Base-by-base conservation (phyloP, 225 moss, liverwort and hornwort species). In the Marchantia paleacea region DNA sequence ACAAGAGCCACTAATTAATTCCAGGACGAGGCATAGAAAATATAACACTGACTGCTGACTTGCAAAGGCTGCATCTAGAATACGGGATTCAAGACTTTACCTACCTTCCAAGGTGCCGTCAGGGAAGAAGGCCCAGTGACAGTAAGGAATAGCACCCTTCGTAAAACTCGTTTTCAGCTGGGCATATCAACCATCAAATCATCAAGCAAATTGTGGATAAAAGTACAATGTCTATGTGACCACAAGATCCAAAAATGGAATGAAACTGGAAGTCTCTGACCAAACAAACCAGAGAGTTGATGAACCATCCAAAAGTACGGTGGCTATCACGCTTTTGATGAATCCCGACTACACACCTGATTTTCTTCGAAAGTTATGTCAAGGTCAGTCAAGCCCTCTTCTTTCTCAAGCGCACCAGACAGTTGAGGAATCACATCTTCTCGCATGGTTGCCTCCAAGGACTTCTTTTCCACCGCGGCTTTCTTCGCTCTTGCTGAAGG, bases 81-180 rank as follows among this genome's bases (percentile, higher is more conserved):
- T 6, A 29, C 28, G 47, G 15, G 4, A 30, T 39, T 39, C 39
- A 13, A 30, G 18, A 19, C n/a, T 24, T 16, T 57, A 75, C 85
- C 47, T 91, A 95, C 97, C 99, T 86, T 95, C 92, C 66, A 95
- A 51, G 79, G 87, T 89, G 28, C 95, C 99, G 83, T 99, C 95
- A 26, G 94, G 92, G 78, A 99, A 99, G 79, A 90, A 94, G 29
- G 81, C 95, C 94, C 93, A 99, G 82, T 92, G 90, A 82, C 89
- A 89, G 86, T 94, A 92, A 51, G 92, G 87, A 74, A 92, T 89
- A 76, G 80, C 78, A 68, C 89, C 92, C 82, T 92, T 99, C 4
- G 90, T 82, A 58, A 95, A 95, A 82, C 90, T 86, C 51, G 91
- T 92, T 80, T 94, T 91, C 81, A 99, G 89, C 95, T 97, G 93